phyloP scores from a whole-genome alignment of 2,329 filamentous ascomycete species.

The Fusarium globosum region DNA sequence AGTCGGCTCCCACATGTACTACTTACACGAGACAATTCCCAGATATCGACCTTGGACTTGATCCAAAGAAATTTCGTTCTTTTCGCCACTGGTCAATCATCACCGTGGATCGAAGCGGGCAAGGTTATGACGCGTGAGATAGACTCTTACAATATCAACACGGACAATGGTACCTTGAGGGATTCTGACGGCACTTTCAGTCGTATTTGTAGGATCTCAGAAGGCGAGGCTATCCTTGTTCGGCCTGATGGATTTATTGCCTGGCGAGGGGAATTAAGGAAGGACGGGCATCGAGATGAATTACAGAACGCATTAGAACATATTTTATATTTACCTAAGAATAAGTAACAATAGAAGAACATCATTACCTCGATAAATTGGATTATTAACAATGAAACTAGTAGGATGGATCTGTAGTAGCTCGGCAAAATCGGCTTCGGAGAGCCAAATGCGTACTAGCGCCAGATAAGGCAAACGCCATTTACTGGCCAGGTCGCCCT shows the following conservation, averaged over 20 bases:
- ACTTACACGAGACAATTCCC: background rate
- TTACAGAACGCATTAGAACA: background rate
- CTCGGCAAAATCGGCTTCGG: background rate
- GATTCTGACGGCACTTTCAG: background rate
- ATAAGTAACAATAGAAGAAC: no score
- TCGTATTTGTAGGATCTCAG: background rate
- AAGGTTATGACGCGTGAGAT: accelerated
- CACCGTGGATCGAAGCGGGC: background rate
- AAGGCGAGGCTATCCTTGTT: background rate
- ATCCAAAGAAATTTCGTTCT: background rate
- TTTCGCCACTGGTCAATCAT: background rate
- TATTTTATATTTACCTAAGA: background rate
- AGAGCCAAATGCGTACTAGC: accelerated
- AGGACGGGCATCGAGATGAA: background rate
- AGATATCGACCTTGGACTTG: background rate
- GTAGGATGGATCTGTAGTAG: no score
- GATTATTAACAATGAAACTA: no score
- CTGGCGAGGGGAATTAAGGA: background rate
- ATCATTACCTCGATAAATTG: no score
- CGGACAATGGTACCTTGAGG: accelerated
- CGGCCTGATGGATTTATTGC: background rate
- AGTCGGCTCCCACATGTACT: background rate
- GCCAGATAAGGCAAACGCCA: background rate
- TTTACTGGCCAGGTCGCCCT: background rate
- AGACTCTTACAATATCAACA: background rate